Conservation (phyloP, 1,284 basidiomycete species). For the Naganishia liquefaciens region DNA sequence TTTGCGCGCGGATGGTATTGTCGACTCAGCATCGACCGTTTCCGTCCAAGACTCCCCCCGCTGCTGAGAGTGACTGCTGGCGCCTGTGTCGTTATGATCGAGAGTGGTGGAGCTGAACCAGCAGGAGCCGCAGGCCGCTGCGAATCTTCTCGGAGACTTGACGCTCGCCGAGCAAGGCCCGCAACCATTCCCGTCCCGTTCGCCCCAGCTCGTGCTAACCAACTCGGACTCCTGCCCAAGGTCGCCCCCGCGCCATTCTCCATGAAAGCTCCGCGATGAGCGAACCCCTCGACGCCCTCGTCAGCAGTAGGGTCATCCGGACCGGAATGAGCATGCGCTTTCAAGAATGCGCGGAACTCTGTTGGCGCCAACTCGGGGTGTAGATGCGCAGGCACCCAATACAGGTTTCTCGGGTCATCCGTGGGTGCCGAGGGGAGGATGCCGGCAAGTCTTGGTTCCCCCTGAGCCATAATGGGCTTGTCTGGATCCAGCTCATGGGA, state of each 20-base stretch:
- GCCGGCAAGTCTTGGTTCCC: conserved; percentile 32
- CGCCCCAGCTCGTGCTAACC: conserved; percentile 48
- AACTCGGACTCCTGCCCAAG: conserved; percentile 39
- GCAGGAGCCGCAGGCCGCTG: conserved; percentile 42
- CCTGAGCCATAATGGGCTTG: conserved; percentile 42
- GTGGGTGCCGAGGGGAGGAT: conserved; percentile 3
- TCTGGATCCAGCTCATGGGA: conserved; percentile 41
- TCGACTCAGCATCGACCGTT: conserved; percentile 83
- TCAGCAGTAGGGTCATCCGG: conserved; percentile 45
- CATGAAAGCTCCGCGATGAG: neutral
- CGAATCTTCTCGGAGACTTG: conserved; percentile 10
- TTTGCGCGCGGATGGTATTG: conserved; percentile 76
- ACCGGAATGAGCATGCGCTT: conserved; percentile 74
- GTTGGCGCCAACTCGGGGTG: conserved; percentile 97
- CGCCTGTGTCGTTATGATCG: neutral
- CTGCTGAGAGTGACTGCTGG: conserved; percentile 38
- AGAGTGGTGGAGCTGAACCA: conserved; percentile 39
- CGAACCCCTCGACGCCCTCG: conserved; percentile 7
- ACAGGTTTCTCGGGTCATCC: conserved; percentile 75
- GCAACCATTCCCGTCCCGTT: conserved; percentile 25
- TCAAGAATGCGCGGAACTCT: conserved; percentile 91
- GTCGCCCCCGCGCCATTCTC: conserved; percentile 13
- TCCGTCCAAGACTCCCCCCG: conserved; percentile 66
- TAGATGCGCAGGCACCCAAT: conserved; percentile 95
- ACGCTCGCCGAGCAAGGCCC: conserved; percentile 18